A percentile compares a stretch with the other conserved stretches of the same genome.
These are phyloP conservation scores for Rhodotorula kratochvilovae DNA, from an alignment of 768 basidiomycete species.

Conservation along the genomic window DNA sequence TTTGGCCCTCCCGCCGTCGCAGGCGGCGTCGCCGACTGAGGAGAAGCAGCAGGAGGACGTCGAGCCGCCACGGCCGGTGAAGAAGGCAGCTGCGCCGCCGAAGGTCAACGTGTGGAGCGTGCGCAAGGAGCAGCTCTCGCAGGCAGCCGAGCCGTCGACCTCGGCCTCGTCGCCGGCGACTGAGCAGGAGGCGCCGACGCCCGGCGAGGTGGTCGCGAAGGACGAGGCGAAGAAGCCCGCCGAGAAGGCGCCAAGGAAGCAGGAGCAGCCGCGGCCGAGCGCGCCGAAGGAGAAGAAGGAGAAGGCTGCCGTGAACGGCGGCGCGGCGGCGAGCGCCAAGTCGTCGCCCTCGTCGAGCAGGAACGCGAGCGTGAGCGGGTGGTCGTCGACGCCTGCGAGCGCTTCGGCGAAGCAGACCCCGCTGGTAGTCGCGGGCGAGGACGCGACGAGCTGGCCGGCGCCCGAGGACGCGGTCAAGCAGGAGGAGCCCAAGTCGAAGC, in stretches of 20 bases:
- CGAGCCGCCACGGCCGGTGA: background rate
- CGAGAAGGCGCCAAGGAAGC: background rate
- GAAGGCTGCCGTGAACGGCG: background rate
- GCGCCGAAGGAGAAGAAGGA: background rate
- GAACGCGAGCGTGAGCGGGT: background rate
- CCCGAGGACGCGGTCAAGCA: slow-evolving; percentile 25
- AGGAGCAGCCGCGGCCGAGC: background rate
- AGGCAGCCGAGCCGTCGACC: background rate
- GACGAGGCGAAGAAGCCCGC: slow-evolving; percentile 1
- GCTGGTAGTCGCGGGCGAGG: slow-evolving; percentile 23
- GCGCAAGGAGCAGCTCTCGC: slow-evolving; percentile 32
- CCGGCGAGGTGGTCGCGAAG: background rate
- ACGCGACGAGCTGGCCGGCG: slow-evolving; percentile 29
- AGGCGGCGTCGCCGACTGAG: background rate
- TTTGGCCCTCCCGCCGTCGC: background rate
- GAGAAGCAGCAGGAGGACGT: background rate
- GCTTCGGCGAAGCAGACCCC: background rate
- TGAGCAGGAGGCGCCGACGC: too few species aligned
- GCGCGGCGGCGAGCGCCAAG: background rate
- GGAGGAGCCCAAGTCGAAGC: slow-evolving; percentile 9
- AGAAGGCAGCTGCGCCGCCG: slow-evolving; percentile 22
- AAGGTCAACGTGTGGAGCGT: slow-evolving; percentile 38
- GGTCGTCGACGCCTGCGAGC: background rate
- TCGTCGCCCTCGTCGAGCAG: background rate
- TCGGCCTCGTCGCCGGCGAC: background rate